Conservation (phyloP, 2,329 filamentous ascomycete species). For the Phialemoniopsis sp. region DNA sequence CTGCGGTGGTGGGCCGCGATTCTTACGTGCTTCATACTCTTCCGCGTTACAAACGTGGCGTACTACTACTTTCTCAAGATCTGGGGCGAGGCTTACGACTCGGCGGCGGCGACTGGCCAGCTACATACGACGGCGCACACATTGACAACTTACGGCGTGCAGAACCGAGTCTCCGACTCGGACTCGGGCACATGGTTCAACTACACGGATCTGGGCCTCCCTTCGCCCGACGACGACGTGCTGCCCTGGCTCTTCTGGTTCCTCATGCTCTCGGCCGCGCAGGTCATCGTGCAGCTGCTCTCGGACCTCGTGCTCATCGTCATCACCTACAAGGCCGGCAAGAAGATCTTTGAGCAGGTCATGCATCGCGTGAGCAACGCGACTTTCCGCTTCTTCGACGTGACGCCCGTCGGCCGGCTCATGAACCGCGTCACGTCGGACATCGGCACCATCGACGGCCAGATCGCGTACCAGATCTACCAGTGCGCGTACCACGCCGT, state of each 20-base stretch:
- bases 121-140: too few relatives aligned
- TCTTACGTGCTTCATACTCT: constrained; percentile 57
- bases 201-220: constrained; percentile 40
- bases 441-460: constrained; percentile 83
- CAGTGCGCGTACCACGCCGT: constrained; percentile 66
- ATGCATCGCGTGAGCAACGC: constrained; percentile 72
- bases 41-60: constrained; percentile 59
- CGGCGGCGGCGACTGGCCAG: too few relatives aligned
- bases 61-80: constrained; percentile 80
- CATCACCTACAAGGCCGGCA: constrained; percentile 78
- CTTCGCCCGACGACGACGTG: constrained; percentile 63
- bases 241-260: constrained; percentile 72
- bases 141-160: neutral
- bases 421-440: constrained; percentile 93
- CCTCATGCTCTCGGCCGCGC: constrained; percentile 57
- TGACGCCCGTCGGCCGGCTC: constrained; percentile 80
- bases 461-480: constrained; percentile 73
- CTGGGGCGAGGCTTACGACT: constrained; percentile 75
- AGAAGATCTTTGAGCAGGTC: constrained; percentile 68
- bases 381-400: constrained; percentile 87
- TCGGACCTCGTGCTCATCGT: constrained; percentile 66
- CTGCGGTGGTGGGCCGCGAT: constrained; percentile 68
- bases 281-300: constrained; percentile 55
- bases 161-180: constrained; percentile 6
- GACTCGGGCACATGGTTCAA: constrained; percentile 14